Evolutionary conservation across 495 filamentous ascomycete genomes (phyloP), one percentile per base, ranked within the genome.

Genomic region (Talaromyces stipitatus): DNA sequence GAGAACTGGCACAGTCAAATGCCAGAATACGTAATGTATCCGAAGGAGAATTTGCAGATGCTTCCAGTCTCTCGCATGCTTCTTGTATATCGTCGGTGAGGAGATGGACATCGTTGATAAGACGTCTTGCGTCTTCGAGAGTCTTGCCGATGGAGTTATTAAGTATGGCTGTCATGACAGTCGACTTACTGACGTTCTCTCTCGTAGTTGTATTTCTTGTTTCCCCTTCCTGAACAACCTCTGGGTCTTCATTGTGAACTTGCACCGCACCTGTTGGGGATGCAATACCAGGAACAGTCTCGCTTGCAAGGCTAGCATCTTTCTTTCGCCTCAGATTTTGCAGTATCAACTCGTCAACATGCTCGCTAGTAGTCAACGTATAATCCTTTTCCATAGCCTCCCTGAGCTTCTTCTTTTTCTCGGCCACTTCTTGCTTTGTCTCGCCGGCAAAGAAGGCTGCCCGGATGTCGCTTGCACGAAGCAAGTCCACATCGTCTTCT

Each of bases 11-110:
- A 12, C 83, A 72, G 62, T 94, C 86, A 63, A 87, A 90, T 12
- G 83, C 87, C 10, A 94, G 74, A 32, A 94, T 78, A 56, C 84
- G 89, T 72, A 90, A 92, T 3, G 79, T 47, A 1, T 75, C 75
- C 18, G 77, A 73, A 22, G 72, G 58, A n/a, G 60, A 10, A 14
- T 58, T 16, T 47, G 54, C 47, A 12, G 55, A 57, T 20, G 26
- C 51, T 33, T 50, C 55, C 38, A 57, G 10, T 14, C 23, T 43
- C 24, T 57, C 45, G 18, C 43, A 50, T 23, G 28, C 14, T 4
- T 36, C 9, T 18, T 27, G 43, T 27, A 57, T 10, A 24, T 57
- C 55, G 14, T 24, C 23, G 20, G 22, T 57, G 43, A 57, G 43
- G 5, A 41, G 16, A 12, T 38, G 22, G 26, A 50, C 45, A 46